These are phyloP conservation scores for Zygoascus sp. DNA, from an alignment of 1,139 yeast species.

Conservation along the genomic window DNA sequence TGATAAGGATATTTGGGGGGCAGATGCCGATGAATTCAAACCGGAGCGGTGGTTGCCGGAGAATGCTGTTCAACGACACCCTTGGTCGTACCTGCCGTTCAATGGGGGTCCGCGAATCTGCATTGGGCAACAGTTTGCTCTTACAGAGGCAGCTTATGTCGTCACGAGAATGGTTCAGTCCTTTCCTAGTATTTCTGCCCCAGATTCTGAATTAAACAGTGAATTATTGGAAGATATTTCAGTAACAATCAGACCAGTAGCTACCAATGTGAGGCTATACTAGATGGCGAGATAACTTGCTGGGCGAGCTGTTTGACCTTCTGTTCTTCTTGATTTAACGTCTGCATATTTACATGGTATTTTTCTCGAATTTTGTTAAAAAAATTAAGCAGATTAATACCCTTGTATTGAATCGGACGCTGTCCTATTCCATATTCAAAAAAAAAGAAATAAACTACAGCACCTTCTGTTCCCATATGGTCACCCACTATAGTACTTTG, in stretches of 20 bases:
- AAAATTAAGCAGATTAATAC: no score
- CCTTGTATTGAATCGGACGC: background rate
- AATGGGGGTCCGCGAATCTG: slow-evolving; percentile 62
- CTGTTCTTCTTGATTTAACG: no score
- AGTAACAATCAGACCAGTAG: slow-evolving; percentile 1
- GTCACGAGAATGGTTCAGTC: slow-evolving; percentile 41
- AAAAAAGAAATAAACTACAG: slow-evolving; percentile 44
- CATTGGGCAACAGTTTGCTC: slow-evolving; percentile 56
- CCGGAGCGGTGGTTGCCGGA: slow-evolving; percentile 48
- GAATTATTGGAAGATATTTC: slow-evolving; percentile 2
- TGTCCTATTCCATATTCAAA: slow-evolving; percentile 9
- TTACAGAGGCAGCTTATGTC: slow-evolving; percentile 51
- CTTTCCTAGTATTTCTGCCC: slow-evolving; percentile 17
- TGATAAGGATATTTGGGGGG: slow-evolving; percentile 43
- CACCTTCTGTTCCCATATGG: slow-evolving; percentile 53
- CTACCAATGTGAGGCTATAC: background rate
- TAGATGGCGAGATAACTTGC: background rate
- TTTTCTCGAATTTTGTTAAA: no score
- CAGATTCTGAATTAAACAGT: no score
- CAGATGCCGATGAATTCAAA: slow-evolving; percentile 44
- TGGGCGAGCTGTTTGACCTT: background rate
- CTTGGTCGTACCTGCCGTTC: slow-evolving; percentile 52
- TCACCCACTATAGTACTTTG: slow-evolving; percentile 54
- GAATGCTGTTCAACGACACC: slow-evolving; percentile 20
- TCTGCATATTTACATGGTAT: no score